phyloP scores from a whole-genome alignment of 192 early-diverging fungal species.

The Backusella westeae region DNA sequence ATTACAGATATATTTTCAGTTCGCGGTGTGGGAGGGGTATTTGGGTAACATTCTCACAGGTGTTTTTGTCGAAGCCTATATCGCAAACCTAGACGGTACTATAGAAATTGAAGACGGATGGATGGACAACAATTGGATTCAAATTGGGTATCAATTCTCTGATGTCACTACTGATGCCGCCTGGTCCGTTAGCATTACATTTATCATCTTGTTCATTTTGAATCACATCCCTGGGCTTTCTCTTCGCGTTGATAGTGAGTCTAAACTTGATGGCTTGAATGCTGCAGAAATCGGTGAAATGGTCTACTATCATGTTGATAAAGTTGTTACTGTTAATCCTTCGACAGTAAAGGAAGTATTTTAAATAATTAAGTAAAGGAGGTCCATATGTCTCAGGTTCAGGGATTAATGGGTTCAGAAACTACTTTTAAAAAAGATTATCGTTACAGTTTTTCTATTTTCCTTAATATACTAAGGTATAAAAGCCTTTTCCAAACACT shows the following conservation, averaged over 20 bases:
- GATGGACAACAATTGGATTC: slow-evolving; percentile 76
- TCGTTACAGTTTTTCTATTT: background rate
- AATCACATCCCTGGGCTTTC: slow-evolving; percentile 76
- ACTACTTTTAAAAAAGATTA: background rate
- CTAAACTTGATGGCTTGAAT: slow-evolving; percentile 72
- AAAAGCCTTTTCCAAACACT: too few relatives aligned
- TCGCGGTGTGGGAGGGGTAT: slow-evolving; percentile 82
- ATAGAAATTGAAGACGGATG: slow-evolving; percentile 67
- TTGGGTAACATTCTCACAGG: slow-evolving; percentile 88
- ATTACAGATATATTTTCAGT: slow-evolving; percentile 89
- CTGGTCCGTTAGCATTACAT: slow-evolving; percentile 78
- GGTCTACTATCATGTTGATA: slow-evolving; percentile 48
- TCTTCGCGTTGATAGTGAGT: slow-evolving; percentile 71
- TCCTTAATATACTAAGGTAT: too few relatives aligned
- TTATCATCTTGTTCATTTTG: slow-evolving; percentile 69
- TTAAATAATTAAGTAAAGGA: slow-evolving; percentile 15
- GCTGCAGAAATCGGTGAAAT: slow-evolving; percentile 80
- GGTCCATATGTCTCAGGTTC: background rate
- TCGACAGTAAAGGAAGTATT: slow-evolving; percentile 26
- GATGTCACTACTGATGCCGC: slow-evolving; percentile 64
- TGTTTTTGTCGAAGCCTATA: slow-evolving; percentile 78
- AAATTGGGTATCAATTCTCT: slow-evolving; percentile 80
- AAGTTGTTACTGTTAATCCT: slow-evolving; percentile 39
- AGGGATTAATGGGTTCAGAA: slow-evolving; percentile 19
- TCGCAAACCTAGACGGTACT: slow-evolving; percentile 69